Conservation (phyloP, 2,329 filamentous ascomycete genomes). For the Curvularia lunata region DNA sequence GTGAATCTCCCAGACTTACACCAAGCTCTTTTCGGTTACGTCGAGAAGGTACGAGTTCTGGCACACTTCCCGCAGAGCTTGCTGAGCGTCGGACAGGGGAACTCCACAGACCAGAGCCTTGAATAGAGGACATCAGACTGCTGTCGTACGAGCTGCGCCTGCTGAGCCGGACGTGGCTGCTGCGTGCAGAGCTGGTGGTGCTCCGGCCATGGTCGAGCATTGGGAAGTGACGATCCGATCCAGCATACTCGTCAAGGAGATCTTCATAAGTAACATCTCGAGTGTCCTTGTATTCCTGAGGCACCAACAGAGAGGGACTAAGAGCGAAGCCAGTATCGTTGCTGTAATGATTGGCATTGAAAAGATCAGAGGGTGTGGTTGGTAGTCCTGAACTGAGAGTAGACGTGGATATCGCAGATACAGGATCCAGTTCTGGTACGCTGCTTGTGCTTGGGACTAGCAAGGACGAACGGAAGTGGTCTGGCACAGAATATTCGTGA, state of each 20-base stretch:
- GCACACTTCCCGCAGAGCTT: slow-evolving; percentile 48
- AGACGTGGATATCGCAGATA: slow-evolving; percentile 44
- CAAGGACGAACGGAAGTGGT: slow-evolving; percentile 35
- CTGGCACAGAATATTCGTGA: slow-evolving; percentile 25
- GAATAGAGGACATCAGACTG: slow-evolving; percentile 56
- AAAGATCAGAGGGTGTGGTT: slow-evolving; percentile 40
- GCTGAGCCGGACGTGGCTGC: slow-evolving; percentile 60
- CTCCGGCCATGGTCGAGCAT: slow-evolving; percentile 51
- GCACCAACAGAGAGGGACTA: slow-evolving; percentile 46
- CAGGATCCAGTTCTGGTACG: slow-evolving; percentile 44
- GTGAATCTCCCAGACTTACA: slow-evolving; percentile 41
- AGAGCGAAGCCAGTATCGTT: slow-evolving; percentile 47
- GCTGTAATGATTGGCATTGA: slow-evolving; percentile 23
- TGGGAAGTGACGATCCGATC: slow-evolving; percentile 56
- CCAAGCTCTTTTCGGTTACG: slow-evolving; percentile 37
- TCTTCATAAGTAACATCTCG: slow-evolving; percentile 49
- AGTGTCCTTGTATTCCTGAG: slow-evolving; percentile 45
- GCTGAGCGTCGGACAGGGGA: slow-evolving; percentile 46
- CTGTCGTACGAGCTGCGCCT: slow-evolving; percentile 65
- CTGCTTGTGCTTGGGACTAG: slow-evolving; percentile 36
- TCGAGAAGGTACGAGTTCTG: slow-evolving; percentile 47
- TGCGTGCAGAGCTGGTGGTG: slow-evolving; percentile 53
- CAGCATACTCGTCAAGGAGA: slow-evolving; percentile 51
- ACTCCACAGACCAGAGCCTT: slow-evolving; percentile 42
- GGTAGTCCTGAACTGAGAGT: slow-evolving; percentile 37